Base-by-base conservation (phyloP, 345 rosid species). In the Combretum micranthum region DNA sequence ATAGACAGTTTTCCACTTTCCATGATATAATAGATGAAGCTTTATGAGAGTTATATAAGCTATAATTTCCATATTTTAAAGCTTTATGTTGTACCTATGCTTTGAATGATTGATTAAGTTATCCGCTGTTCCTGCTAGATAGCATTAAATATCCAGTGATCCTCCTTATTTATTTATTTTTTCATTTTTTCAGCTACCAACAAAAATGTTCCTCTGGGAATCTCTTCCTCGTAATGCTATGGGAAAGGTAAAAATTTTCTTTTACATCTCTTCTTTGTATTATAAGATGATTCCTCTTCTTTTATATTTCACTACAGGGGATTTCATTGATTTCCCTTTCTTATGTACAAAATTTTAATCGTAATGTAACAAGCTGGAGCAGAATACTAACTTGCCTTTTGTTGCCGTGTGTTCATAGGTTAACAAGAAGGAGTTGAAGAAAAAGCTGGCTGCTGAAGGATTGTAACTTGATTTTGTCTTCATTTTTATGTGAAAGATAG, bases 201-300 rank as follows among this genome's bases (percentile, higher is more conserved):
- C 94, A 20, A 79, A 75, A 45, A 63, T 93, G 69, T 72, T 85
- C 64, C 55, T 93, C 63, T 89, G 97, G n/a, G 90, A 93, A 43
- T 74, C 83, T 9, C 72, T 93, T 47, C 99, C 99, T 20, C 96
- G 97, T 25, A 89, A 93, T 62, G 97, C 99, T 20, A 93, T 93
- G 99, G 97, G 99, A 65, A 93, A 93, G 97, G 97, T 93, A 55
- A 59, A 17, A 15, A 21, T 67, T 47, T 46, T 51, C 45, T 37
- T 64, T 51, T 20, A 17, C n/a, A 0, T 10, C 49, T 52, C 9
- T 32, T 1, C 9, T 9, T 32, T 7, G 10, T 32, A 32, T 4
- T 32, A 7, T 32, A 32, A 32, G 39, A 32, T 32, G 39, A 10
- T 47, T 42, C 47, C n/a, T 60, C 20, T 57, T 56, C 22, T 53